Evolutionary conservation across 176 grass and related monocot genomes (phyloP).

Genomic region (Zizania latifolia): DNA sequence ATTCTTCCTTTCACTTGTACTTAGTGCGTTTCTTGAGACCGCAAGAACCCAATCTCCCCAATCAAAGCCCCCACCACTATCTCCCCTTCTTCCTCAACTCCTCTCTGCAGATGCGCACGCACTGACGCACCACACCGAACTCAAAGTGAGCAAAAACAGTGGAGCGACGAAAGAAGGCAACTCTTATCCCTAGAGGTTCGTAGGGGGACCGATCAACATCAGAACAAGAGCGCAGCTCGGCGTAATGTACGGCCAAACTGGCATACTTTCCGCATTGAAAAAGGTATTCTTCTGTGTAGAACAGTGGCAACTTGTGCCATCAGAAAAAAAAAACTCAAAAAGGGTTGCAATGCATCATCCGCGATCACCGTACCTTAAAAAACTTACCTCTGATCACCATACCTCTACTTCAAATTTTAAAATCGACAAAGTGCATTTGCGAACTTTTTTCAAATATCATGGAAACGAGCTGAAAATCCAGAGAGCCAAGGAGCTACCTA

Average conservation of each 20-base stretch:
- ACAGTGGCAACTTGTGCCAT: constrained; percentile 21
- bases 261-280: constrained; percentile 29
- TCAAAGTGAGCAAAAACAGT: constrained; percentile 4
- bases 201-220: constrained; percentile 31
- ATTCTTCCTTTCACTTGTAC: constrained; percentile 9
- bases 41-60: too few relatives aligned
- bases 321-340: neutral
- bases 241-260: constrained; percentile 37
- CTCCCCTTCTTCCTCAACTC: neutral
- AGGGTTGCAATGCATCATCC: constrained; percentile 32
- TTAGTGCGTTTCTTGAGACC: constrained; percentile 24
- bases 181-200: constrained; percentile 32
- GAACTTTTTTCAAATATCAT: neutral
- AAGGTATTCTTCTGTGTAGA: constrained; percentile 5
- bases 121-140: constrained; percentile 7
- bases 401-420: neutral
- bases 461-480: neutral
- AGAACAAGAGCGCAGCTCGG: constrained; percentile 37
- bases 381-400: neutral
- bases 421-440: neutral
- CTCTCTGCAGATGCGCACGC: constrained; percentile 20
- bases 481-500: constrained; percentile 11
- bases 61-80: neutral
- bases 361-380: too few relatives aligned
- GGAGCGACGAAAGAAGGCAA: neutral